These are phyloP conservation scores for Echinochloa phyllopogon DNA, from an alignment of 176 grass and related monocot genomes.

Conservation along the genomic window DNA sequence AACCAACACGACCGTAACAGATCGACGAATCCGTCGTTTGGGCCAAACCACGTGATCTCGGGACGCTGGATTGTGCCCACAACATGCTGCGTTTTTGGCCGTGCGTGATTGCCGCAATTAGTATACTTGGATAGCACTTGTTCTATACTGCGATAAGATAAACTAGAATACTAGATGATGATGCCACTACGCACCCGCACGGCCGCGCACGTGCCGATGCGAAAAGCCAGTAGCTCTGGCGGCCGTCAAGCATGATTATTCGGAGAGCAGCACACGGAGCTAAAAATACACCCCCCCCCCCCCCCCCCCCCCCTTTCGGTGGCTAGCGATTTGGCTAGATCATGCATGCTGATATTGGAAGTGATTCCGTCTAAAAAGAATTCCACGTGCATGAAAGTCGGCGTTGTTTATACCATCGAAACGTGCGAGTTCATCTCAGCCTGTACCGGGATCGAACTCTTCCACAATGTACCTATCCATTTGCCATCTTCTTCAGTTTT, in stretches of 20 bases:
- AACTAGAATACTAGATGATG: neutral
- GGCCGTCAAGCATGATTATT: constrained; percentile 29
- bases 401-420: neutral
- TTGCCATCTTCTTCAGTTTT: too few species aligned
- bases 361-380: neutral
- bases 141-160: neutral
- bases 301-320: neutral
- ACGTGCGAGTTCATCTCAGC: neutral
- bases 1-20: too few species aligned
- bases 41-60: too few species aligned
- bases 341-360: neutral
- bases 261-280: neutral
- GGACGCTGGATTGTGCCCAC: too few species aligned
- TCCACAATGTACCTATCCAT: too few species aligned
- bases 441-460: too few species aligned
- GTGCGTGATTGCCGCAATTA: constrained; percentile 1
- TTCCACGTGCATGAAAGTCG: neutral
- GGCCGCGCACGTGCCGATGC: neutral
- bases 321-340: neutral
- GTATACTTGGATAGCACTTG: neutral
- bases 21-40: too few species aligned
- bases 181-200: neutral
- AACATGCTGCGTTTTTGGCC: neutral
- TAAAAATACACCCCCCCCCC: neutral
- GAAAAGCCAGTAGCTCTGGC: neutral